These are phyloP conservation scores for Trichophyton verrucosum DNA, from an alignment of 2,329 filamentous ascomycete genomes.

Conservation along the genomic window DNA sequence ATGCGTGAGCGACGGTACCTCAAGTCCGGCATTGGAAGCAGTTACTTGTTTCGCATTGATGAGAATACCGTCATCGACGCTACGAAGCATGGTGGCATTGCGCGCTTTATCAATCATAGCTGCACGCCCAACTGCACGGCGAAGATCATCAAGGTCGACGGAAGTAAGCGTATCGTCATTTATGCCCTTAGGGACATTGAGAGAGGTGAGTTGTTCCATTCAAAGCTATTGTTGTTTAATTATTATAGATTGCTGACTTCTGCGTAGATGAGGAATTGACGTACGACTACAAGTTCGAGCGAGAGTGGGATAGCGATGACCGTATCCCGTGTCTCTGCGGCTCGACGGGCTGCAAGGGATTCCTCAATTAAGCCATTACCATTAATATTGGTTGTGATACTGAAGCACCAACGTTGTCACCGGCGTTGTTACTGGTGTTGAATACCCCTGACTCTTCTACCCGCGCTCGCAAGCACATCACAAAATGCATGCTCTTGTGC, in stretches of 20 bases:
- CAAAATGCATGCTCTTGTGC: too few relatives aligned
- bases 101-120: conserved; percentile 94
- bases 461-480: too few relatives aligned
- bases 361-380: conserved; percentile 59
- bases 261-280: conserved; percentile 86
- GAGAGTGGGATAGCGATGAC: conserved; percentile 86
- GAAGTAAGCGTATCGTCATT: conserved; percentile 96
- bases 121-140: conserved; percentile 98
- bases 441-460: neutral
- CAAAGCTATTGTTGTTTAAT: conserved; percentile 17
- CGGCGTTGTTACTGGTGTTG: too few relatives aligned
- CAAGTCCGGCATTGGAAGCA: conserved; percentile 92
- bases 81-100: conserved; percentile 96
- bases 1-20: conserved; percentile 84
- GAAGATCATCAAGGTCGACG: conserved; percentile 98
- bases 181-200: conserved; percentile 92
- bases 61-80: conserved; percentile 96
- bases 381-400: neutral
- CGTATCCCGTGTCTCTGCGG: conserved; percentile 96
- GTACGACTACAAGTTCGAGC: conserved; percentile 99
- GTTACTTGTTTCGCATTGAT: conserved; percentile 95
- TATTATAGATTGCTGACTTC: conserved; percentile 18
- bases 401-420: too few relatives aligned
- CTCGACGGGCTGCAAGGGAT: conserved; percentile 92
- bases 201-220: conserved; percentile 54